Percentiles rank a stretch among this genome's conserved stretches.
These are phyloP conservation scores for Cucumis variabilis DNA, from an alignment of 331 rosid species.

Conservation along the genomic window DNA sequence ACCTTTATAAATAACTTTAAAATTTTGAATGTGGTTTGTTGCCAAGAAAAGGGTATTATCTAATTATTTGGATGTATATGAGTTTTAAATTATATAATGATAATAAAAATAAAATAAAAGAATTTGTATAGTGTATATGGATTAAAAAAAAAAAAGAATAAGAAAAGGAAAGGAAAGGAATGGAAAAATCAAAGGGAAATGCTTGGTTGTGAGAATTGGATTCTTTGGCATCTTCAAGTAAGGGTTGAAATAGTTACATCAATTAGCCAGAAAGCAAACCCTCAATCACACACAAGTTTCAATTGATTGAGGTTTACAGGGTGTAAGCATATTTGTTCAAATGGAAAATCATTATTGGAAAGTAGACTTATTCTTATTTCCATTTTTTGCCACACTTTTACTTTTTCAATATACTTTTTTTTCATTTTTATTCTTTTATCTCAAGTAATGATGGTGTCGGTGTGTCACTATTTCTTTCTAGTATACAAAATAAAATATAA, in stretches of 20 bases:
- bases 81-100: neutral
- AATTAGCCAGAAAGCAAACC: neutral
- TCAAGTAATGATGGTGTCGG: neutral
- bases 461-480: no score
- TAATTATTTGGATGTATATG: neutral
- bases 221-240: neutral
- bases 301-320: neutral
- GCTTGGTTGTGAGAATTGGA: conserved; percentile 14
- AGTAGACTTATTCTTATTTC: neutral
- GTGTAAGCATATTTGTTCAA: neutral
- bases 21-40: neutral
- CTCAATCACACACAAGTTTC: conserved; percentile 27
- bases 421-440: neutral
- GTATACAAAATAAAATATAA: no score
- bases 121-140: neutral
- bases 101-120: neutral
- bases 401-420: neutral
- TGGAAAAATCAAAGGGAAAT: neutral
- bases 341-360: conserved; percentile 6
- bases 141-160: neutral
- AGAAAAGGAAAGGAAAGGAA: no score
- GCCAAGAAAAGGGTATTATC: neutral
- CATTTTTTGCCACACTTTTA: neutral
- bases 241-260: neutral
- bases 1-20: neutral